Conservation (phyloP, 805 yeast genomes). For the Saccharomyces jurei region DNA sequence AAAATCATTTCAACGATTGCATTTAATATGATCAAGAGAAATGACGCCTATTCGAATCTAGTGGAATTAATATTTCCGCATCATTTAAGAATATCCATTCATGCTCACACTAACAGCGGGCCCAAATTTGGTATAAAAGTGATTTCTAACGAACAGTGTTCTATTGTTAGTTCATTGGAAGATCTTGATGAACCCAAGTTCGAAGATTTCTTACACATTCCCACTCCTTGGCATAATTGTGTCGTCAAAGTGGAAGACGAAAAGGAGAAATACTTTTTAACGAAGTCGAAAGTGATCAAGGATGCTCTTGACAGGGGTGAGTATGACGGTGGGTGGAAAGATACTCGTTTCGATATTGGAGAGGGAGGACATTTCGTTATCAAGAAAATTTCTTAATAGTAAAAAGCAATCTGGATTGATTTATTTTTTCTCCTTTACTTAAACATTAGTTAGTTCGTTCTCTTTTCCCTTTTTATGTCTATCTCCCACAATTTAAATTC, state of each 20-base stretch:
- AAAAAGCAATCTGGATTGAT: neutral
- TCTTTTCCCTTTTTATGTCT: neutral
- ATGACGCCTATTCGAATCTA: slow-evolving; percentile 57
- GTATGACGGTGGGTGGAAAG: slow-evolving; percentile 32
- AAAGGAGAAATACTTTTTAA: slow-evolving; percentile 27
- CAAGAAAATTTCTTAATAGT: slow-evolving; percentile 3
- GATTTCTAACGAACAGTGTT: slow-evolving; percentile 38
- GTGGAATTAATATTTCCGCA: slow-evolving; percentile 54
- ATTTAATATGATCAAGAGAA: slow-evolving; percentile 56
- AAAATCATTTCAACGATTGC: slow-evolving; percentile 46
- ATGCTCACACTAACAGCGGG: slow-evolving; percentile 51
- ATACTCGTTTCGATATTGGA: slow-evolving; percentile 26
- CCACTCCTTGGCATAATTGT: slow-evolving; percentile 61
- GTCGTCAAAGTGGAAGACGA: slow-evolving; percentile 36
- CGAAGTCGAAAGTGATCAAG: slow-evolving; percentile 31
- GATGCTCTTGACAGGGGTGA: slow-evolving; percentile 32
- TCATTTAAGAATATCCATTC: slow-evolving; percentile 52
- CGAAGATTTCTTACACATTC: slow-evolving; percentile 51
- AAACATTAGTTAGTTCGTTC: slow-evolving; percentile 1
- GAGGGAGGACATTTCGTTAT: slow-evolving; percentile 30
- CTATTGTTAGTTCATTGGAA: slow-evolving; percentile 38
- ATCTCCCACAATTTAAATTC: neutral
- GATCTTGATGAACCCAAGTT: slow-evolving; percentile 35
- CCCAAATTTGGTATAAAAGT: slow-evolving; percentile 53
- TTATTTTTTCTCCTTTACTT: neutral